Base-by-base conservation (phyloP, 306 rosid genomes). In the Crotalaria pallida region DNA sequence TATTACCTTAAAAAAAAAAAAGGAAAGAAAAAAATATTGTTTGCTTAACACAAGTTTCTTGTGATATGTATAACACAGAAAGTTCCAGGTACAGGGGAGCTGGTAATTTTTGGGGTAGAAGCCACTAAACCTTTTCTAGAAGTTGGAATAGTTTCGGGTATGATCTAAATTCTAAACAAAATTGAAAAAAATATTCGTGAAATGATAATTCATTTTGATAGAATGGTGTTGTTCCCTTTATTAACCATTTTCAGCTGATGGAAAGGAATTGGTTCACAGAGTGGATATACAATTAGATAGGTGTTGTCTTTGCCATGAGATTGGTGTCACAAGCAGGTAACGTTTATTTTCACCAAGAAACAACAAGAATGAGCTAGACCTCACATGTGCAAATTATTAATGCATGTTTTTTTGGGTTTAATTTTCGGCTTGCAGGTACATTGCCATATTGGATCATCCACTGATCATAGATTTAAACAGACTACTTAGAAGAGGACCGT, bases 91-190 rank as follows among this genome's bases (percentile, higher is more conserved):
- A 82, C 90, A 3, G 83, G 85, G 10, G 90, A 87, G 57, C 71
- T 92, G 24, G 88, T 92, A 3, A 80, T 72, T 24, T 21, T 81
- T 4, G 98, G 98, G 12, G 69, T 89, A 12, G 69, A 73, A 38
- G 58, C 92, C 24, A 51, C 49, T 2, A 85, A 81, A 77, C 96
- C 96, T 65, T 92, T 61, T 18, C 23, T 48, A 48, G 88, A 72
- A 40, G 27, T 84, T 12, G 98, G 98, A 65, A 50, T 89, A 16
- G 69, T 89, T 65, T 92, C 95, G 13, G 95, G 98, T 89, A 87
- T 31, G 71, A 4, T 61, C 4, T 60, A 1, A 17, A 53, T 53
- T 26, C 40, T 24, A 24, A 1, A 23, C 49, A 45, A 58, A 22
- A 26, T 3, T 47, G 58, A 24, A 41, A 15, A 15, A 52, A 47